Evolutionary conservation across 1,284 basidiomycete species (phyloP), one percentile per base, ranked within the genome.

Genomic region (Leccinum variabile): DNA sequence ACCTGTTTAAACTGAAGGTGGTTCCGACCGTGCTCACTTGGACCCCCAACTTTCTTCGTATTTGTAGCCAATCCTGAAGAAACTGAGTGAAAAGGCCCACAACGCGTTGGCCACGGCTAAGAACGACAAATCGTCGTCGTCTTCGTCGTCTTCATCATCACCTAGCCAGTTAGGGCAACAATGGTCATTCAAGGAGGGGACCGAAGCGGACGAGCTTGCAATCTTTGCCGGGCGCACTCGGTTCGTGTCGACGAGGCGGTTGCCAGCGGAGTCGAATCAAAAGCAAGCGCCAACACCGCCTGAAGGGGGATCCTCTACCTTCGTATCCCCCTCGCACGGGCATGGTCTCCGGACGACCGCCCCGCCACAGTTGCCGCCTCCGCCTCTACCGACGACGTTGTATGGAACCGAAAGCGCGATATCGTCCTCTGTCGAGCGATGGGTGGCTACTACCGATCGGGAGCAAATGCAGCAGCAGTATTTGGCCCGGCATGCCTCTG

Each of bases 171-270:
- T 78, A 3, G 77, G 76, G 10, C 79, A 79, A 25, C 70, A 78
- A 7, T 84, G 81, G 83, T 74, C 75, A 33, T 72, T 82, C 57
- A 70, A 70, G 18, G 68, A 72, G 59, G 81, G 82, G 33, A 76
- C 76, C 18, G 78, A 81, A 6, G 86, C 86, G 60, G 87, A 88
- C 62, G 87, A 88, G 56, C 76, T 89, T 8, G 77, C 81, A 0
- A 85, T 89, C 49, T 83, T 87, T 66, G 83, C 85, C 3, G 87
- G 87, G 2, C 82, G 82, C 62, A 84, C 83, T 0, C 79, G 83
- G 13, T 81, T 88, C 56, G 80, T 88, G 10, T 81, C 80, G 33
- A 68, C 75, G 53, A 76, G 73, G 68, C 73, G 74, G 59, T 50
- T 57, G 32, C 60, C 69, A 30, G 66, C 28, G 10, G 50, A 67